Evolutionary conservation across 202 grass and related monocot species (phyloP), one percentile per base, ranked within the genome.

Genomic region (Panicum hallii): DNA sequence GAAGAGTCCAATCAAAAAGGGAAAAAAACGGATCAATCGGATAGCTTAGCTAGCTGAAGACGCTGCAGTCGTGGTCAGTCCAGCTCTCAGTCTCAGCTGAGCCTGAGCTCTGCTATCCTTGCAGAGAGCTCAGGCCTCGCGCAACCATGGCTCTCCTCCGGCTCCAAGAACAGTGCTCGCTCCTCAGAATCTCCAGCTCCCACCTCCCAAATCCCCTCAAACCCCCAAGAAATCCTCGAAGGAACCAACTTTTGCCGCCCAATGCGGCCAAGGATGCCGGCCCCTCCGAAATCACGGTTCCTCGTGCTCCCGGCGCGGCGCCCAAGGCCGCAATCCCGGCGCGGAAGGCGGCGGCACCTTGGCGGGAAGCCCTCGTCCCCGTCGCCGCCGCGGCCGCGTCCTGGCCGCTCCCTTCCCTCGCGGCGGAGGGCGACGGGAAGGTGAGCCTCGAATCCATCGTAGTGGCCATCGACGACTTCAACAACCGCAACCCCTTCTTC

Each of bases 401-500:
- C 41, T 88, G 84, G 50, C 56, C 88, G 44, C 80, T 90, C 63
- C 88, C 93, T 44, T 81, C 91, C 63, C 16, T 75, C 4, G 79
- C 91, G 11, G 85, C 89, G 45, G 87, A 87, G 80, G 73, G 68
- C 14, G 89, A 79, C 46, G 89, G 90, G 77, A 99, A 91, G 87
- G 91, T 99, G 64, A 97, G 91, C 85, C 83, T 96, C 4, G 93
- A 99, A 74, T 88, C 84, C 41, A 84, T 99, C 74, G 65, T 93
- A 46, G 34, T 88, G 66, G 87, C 93, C 22, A 80, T 99, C 70
- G 91, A 96, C 67, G 93, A 94, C 86, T 99, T 94, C 86, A 94
- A 96, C 79, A 96, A 86, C 80, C 88, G 86, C 55, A 96, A 99
- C 82, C 97, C 91, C 6, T 92, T 99, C 84, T 99, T 99, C 82